phyloP scores from a whole-genome alignment of 2,329 filamentous ascomycete species.

The Penicillium sp. region DNA sequence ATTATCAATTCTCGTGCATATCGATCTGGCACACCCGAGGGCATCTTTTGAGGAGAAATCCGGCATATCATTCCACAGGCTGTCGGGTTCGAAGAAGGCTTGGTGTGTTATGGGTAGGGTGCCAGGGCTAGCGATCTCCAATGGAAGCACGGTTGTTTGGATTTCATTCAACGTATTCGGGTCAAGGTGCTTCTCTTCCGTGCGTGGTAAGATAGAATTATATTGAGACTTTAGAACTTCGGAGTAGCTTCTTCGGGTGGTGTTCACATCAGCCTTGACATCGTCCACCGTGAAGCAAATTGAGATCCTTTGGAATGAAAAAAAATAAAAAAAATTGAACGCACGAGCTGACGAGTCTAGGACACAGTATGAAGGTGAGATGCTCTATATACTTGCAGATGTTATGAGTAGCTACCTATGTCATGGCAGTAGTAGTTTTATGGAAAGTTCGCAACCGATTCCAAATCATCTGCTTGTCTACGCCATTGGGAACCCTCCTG shows the following conservation, averaged over 20 bases:
- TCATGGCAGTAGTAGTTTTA: neutral
- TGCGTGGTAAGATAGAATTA: neutral
- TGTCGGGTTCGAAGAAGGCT: neutral
- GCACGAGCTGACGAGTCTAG: neutral
- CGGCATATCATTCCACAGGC: neutral
- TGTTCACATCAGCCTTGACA: neutral
- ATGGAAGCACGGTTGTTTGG: neutral
- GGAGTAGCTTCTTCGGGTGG: neutral
- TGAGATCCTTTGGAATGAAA: neutral
- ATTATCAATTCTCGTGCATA: neutral
- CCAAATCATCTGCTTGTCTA: neutral
- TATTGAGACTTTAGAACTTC: neutral
- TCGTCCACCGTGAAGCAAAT: neutral
- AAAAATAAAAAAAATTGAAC: neutral
- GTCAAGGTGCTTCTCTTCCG: neutral
- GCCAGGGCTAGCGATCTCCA: neutral
- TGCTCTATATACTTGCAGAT: neutral
- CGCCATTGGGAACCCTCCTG: neutral
- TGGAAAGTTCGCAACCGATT: neutral
- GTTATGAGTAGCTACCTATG: neutral
- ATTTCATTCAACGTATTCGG: neutral
- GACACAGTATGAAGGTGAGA: neutral
- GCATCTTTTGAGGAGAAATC: neutral
- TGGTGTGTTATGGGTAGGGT: neutral
- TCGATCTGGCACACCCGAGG: neutral